Percentiles rank a stretch among this genome's conserved stretches.
phyloP scores from a whole-genome alignment of 1,284 basidiomycete species.

The Boletellus deceptivus region DNA sequence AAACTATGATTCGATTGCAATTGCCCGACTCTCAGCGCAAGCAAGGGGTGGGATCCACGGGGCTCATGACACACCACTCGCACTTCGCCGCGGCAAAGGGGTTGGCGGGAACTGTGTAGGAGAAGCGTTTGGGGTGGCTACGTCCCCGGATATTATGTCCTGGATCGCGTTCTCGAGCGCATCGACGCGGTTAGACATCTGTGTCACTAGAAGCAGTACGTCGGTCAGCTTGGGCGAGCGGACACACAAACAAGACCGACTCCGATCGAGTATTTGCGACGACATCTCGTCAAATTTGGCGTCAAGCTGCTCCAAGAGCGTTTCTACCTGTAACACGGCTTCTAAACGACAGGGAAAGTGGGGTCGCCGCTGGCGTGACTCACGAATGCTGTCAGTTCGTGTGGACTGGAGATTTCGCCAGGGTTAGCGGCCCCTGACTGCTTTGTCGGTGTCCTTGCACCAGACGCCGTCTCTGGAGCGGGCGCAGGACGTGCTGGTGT shows the following conservation, averaged over 20 bases:
- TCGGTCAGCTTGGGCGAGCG: slow-evolving; percentile 4
- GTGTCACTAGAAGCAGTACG: slow-evolving; percentile 54
- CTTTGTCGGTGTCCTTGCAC: slow-evolving; percentile 47
- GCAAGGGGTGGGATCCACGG: slow-evolving; percentile 6
- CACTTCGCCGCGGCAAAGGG: slow-evolving; percentile 39
- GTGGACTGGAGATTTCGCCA: slow-evolving; percentile 73
- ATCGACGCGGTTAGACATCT: slow-evolving; percentile 84
- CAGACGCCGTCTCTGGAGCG: slow-evolving; percentile 32
- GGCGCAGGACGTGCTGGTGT: slow-evolving; percentile 47
- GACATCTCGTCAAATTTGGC: slow-evolving; percentile 84
- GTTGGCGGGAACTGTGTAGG: slow-evolving; percentile 40
- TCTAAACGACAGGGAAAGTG: neutral
- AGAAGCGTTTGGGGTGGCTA: slow-evolving; percentile 43
- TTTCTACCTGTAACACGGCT: slow-evolving; percentile 59
- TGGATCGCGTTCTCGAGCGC: slow-evolving; percentile 77
- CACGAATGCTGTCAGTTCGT: slow-evolving; percentile 82
- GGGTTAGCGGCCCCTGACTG: slow-evolving; percentile 37
- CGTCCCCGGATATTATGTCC: slow-evolving; percentile 76
- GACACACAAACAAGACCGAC: slow-evolving; percentile 43
- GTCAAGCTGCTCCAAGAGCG: slow-evolving; percentile 73
- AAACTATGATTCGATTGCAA: slow-evolving; percentile 15
- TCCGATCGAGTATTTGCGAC: slow-evolving; percentile 73
- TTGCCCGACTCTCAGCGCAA: slow-evolving; percentile 17
- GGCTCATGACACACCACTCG: slow-evolving; percentile 32
- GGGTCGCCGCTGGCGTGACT: slow-evolving; percentile 30